A percentile compares a stretch with the other conserved stretches of the same genome.
Evolutionary conservation across 495 filamentous ascomycete genomes (phyloP).

Genomic region (Penicillium paxilli): DNA sequence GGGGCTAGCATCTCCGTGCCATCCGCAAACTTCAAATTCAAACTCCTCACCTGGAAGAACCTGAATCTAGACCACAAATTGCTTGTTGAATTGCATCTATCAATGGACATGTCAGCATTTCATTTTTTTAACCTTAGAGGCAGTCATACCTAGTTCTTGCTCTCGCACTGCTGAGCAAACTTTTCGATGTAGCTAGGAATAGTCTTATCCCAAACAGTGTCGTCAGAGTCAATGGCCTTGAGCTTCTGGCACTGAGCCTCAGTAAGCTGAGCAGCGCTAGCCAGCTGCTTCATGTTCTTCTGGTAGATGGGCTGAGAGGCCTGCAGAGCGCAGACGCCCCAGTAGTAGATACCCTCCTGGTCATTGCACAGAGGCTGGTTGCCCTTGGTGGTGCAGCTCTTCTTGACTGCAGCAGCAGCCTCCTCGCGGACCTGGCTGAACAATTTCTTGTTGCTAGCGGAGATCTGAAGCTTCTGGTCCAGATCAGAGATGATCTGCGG

Average conservation of each 20-base stretch:
- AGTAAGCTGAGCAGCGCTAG: neutral
- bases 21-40: no score
- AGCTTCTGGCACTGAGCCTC: neutral
- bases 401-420: neutral
- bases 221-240: neutral
- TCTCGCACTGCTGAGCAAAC: neutral
- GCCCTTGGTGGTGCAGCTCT: neutral
- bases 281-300: neutral
- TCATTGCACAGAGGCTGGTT: neutral
- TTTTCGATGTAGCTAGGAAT: neutral
- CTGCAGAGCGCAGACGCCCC: neutral
- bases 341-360: neutral
- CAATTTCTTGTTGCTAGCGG: neutral
- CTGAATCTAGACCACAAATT: no score
- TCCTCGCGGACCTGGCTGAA: neutral
- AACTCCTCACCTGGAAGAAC: no score
- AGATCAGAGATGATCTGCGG: neutral
- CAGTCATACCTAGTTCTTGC: neutral
- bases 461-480: neutral
- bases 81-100: no score
- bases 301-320: neutral
- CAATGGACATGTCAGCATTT: no score
- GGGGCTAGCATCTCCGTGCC: no score
- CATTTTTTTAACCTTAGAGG: no score
- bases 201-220: neutral